Base-by-base conservation (phyloP, 2,329 filamentous ascomycete species). In the Xylaria sp. region DNA sequence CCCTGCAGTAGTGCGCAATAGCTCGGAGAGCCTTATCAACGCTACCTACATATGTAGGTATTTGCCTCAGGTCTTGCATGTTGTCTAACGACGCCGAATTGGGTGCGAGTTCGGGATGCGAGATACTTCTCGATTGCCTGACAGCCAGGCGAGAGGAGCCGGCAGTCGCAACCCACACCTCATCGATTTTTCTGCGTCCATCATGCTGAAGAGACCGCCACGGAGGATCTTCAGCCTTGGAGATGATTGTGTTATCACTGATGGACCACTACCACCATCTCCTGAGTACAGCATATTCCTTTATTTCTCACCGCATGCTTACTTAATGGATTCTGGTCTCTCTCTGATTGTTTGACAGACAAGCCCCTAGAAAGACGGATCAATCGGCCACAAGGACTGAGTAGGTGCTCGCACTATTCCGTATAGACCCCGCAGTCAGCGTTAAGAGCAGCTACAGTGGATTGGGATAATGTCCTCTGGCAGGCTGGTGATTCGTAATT, bases 1-100 rank as follows among this genome's bases (percentile, higher is more conserved):
- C 64, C 37, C 54, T 57, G 66, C 56, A 65, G 61, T 61, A 68
- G 66, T 57, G 55, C n/a, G n/a, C 23, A 23, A 52, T 54, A 41
- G 23, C 25, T 41, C 52, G 66, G 62, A 37, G 57, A 65, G 57
- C 52, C 56, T 46, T 69, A 60, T 60, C 56, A 54, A 34, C 48
- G n/a, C 23, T n/a, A 25, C 23, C 23, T 25, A n/a, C n/a, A n/a
- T n/a, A n/a, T n/a, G n/a, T n/a, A 25, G 23, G 23, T 25, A 57
- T 65, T 41, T 52, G 28, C 4, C 3, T 13, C 9, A 31, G 6
- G 28, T 41, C 34, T 8, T 37, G 34, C 31, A 25, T 34, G 39
- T 10, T 18, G 31, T 23, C 31, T 6, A 9, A 20, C n/a, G 4
- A 39, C 8, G 28, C 7, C 34, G 10, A 37, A 50, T 48, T 6